Evolutionary conservation across 164 flowering plant genomes (phyloP).

Genomic region (Platanus orientalis): DNA sequence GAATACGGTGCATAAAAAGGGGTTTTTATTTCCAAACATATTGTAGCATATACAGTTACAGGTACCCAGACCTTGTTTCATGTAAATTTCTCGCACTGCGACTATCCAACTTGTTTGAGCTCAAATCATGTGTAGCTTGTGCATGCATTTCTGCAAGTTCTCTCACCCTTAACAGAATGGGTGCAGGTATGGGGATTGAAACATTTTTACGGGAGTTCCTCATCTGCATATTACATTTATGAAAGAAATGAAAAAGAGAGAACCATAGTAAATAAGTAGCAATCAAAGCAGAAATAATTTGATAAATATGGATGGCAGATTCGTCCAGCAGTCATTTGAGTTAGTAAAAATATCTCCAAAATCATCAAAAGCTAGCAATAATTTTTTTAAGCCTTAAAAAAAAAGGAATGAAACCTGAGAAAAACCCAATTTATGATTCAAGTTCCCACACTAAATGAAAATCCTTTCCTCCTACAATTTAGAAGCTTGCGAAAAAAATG

Average conservation of each 20-base stretch:
- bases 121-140: constrained; percentile 34
- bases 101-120: constrained; percentile 32
- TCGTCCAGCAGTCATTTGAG: not conserved
- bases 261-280: not conserved
- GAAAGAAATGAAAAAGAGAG: not conserved
- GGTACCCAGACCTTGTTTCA: constrained; percentile 47
- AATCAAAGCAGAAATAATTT: not conserved
- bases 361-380: no score
- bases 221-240: constrained; percentile 26
- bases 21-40: not conserved
- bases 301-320: not conserved
- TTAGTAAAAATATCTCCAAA: no score
- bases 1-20: not conserved
- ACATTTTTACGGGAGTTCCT: constrained; percentile 51
- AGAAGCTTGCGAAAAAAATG: no score
- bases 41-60: constrained; percentile 34
- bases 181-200: constrained; percentile 64
- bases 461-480: no score
- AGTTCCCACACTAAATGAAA: no score
- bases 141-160: constrained; percentile 83
- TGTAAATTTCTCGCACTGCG: constrained; percentile 28
- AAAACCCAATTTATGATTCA: not conserved
- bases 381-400: no score
- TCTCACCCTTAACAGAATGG: constrained; percentile 62
- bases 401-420: not conserved